Evolutionary conservation across 768 basidiomycete genomes (phyloP).

Genomic region (Dacryopinax spathularia): DNA sequence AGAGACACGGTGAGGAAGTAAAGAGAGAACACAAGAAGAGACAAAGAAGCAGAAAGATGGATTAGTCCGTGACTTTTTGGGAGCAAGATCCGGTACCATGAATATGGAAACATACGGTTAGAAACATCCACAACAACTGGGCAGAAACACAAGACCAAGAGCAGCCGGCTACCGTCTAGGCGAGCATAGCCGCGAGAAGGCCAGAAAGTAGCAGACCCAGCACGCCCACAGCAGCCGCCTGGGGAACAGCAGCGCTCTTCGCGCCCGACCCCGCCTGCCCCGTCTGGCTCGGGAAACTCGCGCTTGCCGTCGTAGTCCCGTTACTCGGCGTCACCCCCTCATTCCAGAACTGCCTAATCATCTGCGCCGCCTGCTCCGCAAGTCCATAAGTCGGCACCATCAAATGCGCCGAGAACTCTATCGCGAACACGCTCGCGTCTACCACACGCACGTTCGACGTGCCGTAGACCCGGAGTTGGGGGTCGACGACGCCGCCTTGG

Average conservation of each 20-base stretch:
- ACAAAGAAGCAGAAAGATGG: no score
- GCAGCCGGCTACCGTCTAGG: no score
- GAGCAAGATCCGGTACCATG: no score
- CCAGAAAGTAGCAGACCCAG: not conserved
- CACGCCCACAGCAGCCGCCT: not conserved
- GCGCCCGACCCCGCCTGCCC: not conserved
- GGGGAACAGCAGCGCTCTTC: not conserved
- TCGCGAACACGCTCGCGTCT: slow-evolving; percentile 44
- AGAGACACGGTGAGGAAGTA: no score
- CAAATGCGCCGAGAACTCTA: slow-evolving; percentile 37
- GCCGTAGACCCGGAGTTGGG: slow-evolving; percentile 43
- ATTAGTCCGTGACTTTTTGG: no score
- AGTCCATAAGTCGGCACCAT: slow-evolving; percentile 29
- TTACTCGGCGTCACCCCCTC: slow-evolving; percentile 4
- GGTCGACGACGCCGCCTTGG: slow-evolving; percentile 45
- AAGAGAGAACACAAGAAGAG: no score
- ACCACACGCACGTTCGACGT: slow-evolving; percentile 43
- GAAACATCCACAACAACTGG: no score
- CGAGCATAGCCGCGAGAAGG: not conserved
- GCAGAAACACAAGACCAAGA: no score
- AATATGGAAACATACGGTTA: no score
- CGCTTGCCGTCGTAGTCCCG: not conserved
- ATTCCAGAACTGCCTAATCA: slow-evolving; percentile 31
- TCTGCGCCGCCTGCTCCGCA: slow-evolving; percentile 35
- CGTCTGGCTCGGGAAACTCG: not conserved